phyloP scores from a whole-genome alignment of 2,329 filamentous ascomycete species.

The Apiospora rasikravindrae region DNA sequence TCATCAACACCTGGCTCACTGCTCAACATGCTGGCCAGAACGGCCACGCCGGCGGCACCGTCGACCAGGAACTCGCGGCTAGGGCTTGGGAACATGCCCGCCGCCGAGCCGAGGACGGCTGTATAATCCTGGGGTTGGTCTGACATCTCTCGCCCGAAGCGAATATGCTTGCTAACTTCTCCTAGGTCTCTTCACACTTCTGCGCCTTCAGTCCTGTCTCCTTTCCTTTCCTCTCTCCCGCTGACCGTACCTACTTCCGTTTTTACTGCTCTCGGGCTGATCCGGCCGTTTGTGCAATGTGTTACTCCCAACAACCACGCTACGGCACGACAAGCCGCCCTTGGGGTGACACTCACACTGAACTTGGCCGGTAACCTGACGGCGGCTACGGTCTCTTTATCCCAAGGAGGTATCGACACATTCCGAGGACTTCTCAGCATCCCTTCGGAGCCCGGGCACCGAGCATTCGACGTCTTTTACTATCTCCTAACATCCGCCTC shows the following conservation, averaged over 20 bases:
- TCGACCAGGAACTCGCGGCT: constrained; percentile 78
- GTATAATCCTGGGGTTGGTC: constrained; percentile 85
- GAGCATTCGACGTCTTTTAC: constrained; percentile 98
- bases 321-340: constrained; percentile 76
- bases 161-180: constrained; percentile 28
- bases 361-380: constrained; percentile 81
- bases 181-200: constrained; percentile 85
- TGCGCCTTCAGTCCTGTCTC: constrained; percentile 80
- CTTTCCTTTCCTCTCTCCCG: constrained; percentile 82
- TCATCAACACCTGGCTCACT: constrained; percentile 95
- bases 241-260: constrained; percentile 76
- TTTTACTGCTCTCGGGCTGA: constrained; percentile 78
- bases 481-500: constrained; percentile 93
- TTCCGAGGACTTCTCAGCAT: constrained; percentile 79
- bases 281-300: constrained; percentile 85
- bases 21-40: constrained; percentile 73
- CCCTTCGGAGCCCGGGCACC: constrained; percentile 78
- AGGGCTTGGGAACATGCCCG: constrained; percentile 97
- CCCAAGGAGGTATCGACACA: constrained; percentile 88
- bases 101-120: constrained; percentile 92
- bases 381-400: constrained; percentile 76
- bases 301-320: constrained; percentile 92
- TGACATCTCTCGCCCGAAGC: constrained; percentile 26
- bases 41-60: constrained; percentile 74
- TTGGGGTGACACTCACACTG: constrained; percentile 82